Evolutionary conservation across 78 protist genomes (phyloP), one percentile per base, ranked within the genome.

Genomic region (Dictyostelium citrinum): DNA sequence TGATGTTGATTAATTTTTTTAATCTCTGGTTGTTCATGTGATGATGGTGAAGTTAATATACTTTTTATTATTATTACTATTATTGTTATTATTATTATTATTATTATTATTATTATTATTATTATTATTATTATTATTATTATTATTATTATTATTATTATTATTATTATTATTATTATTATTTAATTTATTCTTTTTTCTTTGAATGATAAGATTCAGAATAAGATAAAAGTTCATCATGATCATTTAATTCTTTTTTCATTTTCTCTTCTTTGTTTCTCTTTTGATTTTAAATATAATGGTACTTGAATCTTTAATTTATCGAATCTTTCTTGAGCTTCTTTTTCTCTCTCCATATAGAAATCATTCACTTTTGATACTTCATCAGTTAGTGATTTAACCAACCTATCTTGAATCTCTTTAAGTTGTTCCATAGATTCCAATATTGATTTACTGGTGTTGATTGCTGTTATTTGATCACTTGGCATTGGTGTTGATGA

Each of bases 261-360:
- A 10, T 74, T 81, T 12, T 81, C 70, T 37, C 10, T 4, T 64
- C 70, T 37, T 78, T 78, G 41, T 49, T 78, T 78, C 27, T 24
- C 35, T 82, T 82, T 64, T n/a, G 75, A 33, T 33, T 64, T 58
- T 82, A 35, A 27, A 67, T 64, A 64, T 14, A 58, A 22, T 33
- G 82, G 81, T 5, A 88, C 79, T 33, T 88, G 93, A 24, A 35
- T 46, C 22, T 88, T 77, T 11, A 88, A 60, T 41, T 78, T 45
- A n/a, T 88, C 75, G 27, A 88, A 88, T 45, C 85, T 55, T 2
- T 78, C 85, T 20, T 60, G 70, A 8, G 93, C 93, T n/a, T 88
- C 93, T 27, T 78, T 78, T 27, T 88, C 93, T 24, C 93, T 78
- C n/a, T 88, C 81, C 58, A 31, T 11, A 49, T 67, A 88, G 46